Evolutionary conservation across 176 grass and related monocot species (phyloP).

Genomic region (Puya raimondii): DNA sequence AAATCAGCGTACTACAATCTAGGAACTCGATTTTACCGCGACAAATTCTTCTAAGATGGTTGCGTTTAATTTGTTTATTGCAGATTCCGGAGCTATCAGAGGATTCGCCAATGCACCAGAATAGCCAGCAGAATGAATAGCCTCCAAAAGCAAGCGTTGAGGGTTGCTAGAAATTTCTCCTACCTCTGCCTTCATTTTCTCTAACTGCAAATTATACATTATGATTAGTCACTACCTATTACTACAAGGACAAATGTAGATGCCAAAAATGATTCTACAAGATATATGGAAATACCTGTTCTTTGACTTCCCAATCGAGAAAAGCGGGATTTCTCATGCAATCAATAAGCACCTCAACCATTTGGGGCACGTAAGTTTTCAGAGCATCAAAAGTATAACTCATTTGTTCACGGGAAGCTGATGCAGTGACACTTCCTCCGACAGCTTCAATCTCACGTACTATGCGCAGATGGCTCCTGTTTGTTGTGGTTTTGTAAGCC

Average conservation of each 20-base stretch:
- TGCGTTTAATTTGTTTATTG: slow-evolving; percentile 53
- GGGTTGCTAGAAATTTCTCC: slow-evolving; percentile 55
- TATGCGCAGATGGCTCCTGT: slow-evolving; percentile 68
- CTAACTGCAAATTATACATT: slow-evolving; percentile 37
- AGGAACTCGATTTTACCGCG: slow-evolving; percentile 41
- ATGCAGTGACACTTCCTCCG: slow-evolving; percentile 68
- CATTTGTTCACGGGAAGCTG: slow-evolving; percentile 68
- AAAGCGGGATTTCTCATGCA: slow-evolving; percentile 71
- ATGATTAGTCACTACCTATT: slow-evolving; percentile 7
- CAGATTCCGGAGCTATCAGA: slow-evolving; percentile 57
- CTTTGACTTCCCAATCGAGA: slow-evolving; percentile 94
- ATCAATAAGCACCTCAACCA: slow-evolving; percentile 95
- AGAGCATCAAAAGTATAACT: slow-evolving; percentile 72
- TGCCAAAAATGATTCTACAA: background rate
- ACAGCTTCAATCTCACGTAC: slow-evolving; percentile 83
- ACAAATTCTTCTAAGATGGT: slow-evolving; percentile 65
- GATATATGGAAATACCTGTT: slow-evolving; percentile 51
- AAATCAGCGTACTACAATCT: slow-evolving; percentile 14
- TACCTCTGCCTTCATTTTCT: slow-evolving; percentile 48
- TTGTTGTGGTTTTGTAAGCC: slow-evolving; percentile 75
- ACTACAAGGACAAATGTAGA: slow-evolving; percentile 10
- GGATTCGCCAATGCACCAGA: slow-evolving; percentile 93
- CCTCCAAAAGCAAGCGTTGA: slow-evolving; percentile 77
- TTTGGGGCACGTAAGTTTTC: slow-evolving; percentile 82
- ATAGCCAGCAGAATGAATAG: slow-evolving; percentile 83